Conservation (phyloP, 2,329 filamentous ascomycete species). For the Pseudogymnoascus sp. region DNA sequence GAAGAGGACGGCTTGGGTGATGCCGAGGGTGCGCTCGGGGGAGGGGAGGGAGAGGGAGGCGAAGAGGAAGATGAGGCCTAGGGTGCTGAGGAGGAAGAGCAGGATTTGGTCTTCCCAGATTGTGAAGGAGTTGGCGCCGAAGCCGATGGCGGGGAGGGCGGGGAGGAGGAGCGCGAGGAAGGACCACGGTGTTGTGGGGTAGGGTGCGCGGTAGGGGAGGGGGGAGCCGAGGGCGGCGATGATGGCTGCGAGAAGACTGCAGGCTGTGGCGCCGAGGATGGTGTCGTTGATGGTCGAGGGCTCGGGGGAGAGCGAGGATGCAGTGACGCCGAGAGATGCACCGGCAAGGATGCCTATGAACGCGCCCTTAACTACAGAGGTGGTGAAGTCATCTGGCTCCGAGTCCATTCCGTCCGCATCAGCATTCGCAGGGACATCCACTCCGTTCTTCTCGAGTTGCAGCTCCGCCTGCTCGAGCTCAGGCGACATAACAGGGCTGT, state of each 20-base stretch:
- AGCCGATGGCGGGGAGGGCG: constrained; percentile 80
- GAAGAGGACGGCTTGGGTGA: constrained; percentile 81
- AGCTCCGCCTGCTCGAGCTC: constrained; percentile 53
- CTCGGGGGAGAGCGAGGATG: constrained; percentile 16
- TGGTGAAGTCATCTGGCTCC: constrained; percentile 21
- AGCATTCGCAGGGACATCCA: constrained; percentile 18
- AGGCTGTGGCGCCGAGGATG: constrained; percentile 18
- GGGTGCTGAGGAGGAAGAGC: constrained; percentile 82
- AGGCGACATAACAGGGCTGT: constrained; percentile 45
- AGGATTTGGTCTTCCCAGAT: constrained; percentile 98
- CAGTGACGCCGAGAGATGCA: constrained; percentile 16
- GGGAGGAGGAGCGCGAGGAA: constrained; percentile 76
- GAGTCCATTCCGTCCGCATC: constrained; percentile 8
- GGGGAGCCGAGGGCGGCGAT: constrained; percentile 26
- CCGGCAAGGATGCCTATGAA: constrained; percentile 23
- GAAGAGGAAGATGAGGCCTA: constrained; percentile 66
- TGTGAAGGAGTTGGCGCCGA: constrained; percentile 95
- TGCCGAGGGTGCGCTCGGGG: constrained; percentile 56
- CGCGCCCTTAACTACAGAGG: constrained; percentile 18
- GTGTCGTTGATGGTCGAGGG: constrained; percentile 16
- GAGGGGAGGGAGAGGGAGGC: constrained; percentile 48
- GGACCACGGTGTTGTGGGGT: constrained; percentile 79
- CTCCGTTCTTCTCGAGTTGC: constrained; percentile 43
- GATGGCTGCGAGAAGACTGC: constrained; percentile 31
- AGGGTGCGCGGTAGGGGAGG: constrained; percentile 37